Evolutionary conservation across 495 filamentous ascomycete genomes (phyloP).

Genomic region (Podospora conica): DNA sequence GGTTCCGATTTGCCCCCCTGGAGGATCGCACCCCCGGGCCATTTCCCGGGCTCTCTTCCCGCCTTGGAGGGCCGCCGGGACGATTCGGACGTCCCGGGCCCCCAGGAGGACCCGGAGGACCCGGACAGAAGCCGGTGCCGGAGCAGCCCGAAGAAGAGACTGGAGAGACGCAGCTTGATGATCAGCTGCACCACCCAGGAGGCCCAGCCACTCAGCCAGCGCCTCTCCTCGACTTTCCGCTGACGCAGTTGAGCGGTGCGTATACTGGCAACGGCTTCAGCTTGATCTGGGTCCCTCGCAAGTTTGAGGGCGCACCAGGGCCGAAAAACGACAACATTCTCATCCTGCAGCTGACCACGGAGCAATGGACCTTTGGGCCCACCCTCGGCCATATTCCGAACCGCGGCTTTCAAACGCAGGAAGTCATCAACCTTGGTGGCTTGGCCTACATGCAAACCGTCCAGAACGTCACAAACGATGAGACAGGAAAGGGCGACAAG

Average conservation of each 20-base stretch:
- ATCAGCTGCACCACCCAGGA: not conserved
- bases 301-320: no score
- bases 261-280: constrained; percentile 7
- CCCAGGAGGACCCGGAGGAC: not conserved
- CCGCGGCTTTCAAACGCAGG: not conserved
- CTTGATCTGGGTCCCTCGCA: constrained; percentile 2
- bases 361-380: constrained; percentile 4
- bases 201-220: not conserved
- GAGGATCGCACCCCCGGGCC: not conserved
- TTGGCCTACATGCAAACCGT: constrained; percentile 1
- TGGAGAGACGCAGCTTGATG: not conserved
- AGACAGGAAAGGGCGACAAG: not conserved
- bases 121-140: not conserved
- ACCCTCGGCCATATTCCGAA: not conserved
- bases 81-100: not conserved
- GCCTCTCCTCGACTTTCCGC: not conserved
- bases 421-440: not conserved
- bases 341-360: not conserved
- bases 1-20: not conserved
- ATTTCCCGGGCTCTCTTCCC: not conserved
- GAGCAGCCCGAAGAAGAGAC: not conserved
- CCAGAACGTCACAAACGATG: constrained; percentile 5
- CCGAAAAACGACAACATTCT: constrained; percentile 4
- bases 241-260: constrained; percentile 3
- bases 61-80: not conserved